A percentile compares a stretch with the other conserved stretches of the same genome.
Evolutionary conservation across 2,329 filamentous ascomycete genomes (phyloP).

Genomic region (Colletotrichum tamarilloi): DNA sequence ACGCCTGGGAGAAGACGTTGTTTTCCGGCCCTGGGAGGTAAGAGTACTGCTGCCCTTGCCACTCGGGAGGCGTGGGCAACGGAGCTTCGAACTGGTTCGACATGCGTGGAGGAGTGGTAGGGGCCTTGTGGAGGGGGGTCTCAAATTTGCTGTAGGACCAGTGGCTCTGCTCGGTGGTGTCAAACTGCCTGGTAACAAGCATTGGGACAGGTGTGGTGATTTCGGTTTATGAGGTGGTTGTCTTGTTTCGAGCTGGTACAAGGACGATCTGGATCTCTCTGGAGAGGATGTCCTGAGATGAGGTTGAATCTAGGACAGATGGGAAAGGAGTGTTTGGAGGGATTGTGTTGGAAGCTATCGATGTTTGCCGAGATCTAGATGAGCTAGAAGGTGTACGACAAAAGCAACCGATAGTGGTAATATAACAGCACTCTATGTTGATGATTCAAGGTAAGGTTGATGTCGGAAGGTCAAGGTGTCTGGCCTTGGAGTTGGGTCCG

Average conservation of each 20-base stretch:
- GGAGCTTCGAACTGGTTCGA: slow-evolving; percentile 65
- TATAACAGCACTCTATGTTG: slow-evolving; percentile 4
- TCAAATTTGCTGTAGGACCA: slow-evolving; percentile 67
- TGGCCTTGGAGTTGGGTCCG: slow-evolving; percentile 12
- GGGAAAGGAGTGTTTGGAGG: slow-evolving; percentile 7
- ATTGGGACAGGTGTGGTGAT: slow-evolving; percentile 53
- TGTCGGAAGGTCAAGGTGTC: slow-evolving; percentile 22
- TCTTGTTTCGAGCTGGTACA: slow-evolving; percentile 19
- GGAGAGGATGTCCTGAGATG: slow-evolving; percentile 20
- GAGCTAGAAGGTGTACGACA: neutral
- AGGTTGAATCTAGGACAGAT: neutral
- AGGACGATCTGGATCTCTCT: slow-evolving; percentile 9
- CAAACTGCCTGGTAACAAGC: slow-evolving; percentile 66
- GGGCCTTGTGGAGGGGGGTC: slow-evolving; percentile 55
- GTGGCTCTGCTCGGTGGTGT: slow-evolving; percentile 64
- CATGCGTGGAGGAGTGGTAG: slow-evolving; percentile 62
- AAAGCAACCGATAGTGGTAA: slow-evolving; percentile 1
- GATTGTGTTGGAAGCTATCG: neutral
- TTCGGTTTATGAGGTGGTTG: slow-evolving; percentile 24
- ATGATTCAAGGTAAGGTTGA: slow-evolving; percentile 17
- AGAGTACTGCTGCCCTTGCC: slow-evolving; percentile 67
- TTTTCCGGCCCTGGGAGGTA: slow-evolving; percentile 58
- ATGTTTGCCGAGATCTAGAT: neutral
- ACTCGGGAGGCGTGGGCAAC: slow-evolving; percentile 63
- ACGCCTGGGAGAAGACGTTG: slow-evolving; percentile 57